Percentiles rank a stretch among this genome's conserved stretches.
phyloP scores from a whole-genome alignment of 495 filamentous ascomycete species.

The Penicillium lividum region DNA sequence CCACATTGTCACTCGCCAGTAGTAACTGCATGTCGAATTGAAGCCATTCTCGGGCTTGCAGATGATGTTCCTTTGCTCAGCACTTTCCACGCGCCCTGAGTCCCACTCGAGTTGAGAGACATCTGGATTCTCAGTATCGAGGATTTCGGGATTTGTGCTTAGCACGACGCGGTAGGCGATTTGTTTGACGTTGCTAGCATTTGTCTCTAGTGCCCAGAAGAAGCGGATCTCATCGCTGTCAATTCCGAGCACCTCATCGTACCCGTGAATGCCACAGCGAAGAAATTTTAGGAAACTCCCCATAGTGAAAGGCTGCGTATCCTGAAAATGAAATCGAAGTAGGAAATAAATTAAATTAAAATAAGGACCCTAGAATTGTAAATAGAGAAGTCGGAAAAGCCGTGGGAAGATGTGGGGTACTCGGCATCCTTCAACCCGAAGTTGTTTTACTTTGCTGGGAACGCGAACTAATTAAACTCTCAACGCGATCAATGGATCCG shows the following conservation, averaged over 20 bases:
- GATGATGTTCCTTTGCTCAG: slow-evolving; percentile 29
- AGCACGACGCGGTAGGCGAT: slow-evolving; percentile 21
- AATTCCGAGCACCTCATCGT: slow-evolving; percentile 31
- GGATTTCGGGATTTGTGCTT: background rate
- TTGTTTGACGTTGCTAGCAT: slow-evolving; percentile 12
- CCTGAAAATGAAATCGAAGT: too few relatives aligned
- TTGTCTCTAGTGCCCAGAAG: slow-evolving; percentile 24
- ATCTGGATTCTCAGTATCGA: background rate
- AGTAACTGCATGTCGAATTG: slow-evolving; percentile 26
- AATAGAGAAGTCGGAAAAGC: background rate
- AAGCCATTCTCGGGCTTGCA: slow-evolving; percentile 26
- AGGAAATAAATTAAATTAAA: too few relatives aligned
- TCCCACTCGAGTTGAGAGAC: slow-evolving; percentile 21
- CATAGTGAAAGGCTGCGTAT: too few relatives aligned
- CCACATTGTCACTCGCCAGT: slow-evolving; percentile 28
- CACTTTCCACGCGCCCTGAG: slow-evolving; percentile 25
- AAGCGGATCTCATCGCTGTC: slow-evolving; percentile 31
- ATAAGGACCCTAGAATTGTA: too few relatives aligned
- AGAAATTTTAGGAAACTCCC: slow-evolving; percentile 5
- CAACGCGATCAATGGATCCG: too few relatives aligned
- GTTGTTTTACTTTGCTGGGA: background rate
- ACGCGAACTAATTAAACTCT: too few relatives aligned
- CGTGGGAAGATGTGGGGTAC: background rate
- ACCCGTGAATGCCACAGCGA: slow-evolving; percentile 34
- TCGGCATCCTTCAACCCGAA: background rate